These are phyloP conservation scores for Cnidoscolus chayamansa DNA, from an alignment of 441 rosid species.

Conservation along the genomic window DNA sequence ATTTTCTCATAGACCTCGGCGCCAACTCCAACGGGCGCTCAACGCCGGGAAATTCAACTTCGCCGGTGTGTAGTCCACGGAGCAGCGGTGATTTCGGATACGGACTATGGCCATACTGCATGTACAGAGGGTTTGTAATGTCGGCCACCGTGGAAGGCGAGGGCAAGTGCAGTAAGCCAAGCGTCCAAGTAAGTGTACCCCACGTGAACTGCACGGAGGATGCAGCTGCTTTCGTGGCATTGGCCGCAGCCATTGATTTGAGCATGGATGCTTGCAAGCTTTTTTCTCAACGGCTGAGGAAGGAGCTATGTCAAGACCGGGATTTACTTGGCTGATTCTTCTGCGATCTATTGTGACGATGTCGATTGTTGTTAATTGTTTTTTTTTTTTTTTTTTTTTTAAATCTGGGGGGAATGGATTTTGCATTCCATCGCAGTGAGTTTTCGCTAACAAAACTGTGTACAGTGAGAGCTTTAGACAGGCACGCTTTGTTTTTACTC, in stretches of 20 bases:
- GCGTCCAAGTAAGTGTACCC: slow-evolving; percentile 77
- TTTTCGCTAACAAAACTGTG: slow-evolving; percentile 25
- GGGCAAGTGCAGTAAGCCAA: slow-evolving; percentile 75
- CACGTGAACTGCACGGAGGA: slow-evolving; percentile 88
- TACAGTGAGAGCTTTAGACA: slow-evolving; percentile 24
- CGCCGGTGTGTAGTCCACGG: slow-evolving; percentile 70
- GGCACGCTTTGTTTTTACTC: slow-evolving; percentile 36
- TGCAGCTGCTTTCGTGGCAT: slow-evolving; percentile 86
- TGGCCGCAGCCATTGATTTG: slow-evolving; percentile 78
- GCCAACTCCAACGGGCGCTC: slow-evolving; percentile 28
- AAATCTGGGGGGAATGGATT: slow-evolving; percentile 16
- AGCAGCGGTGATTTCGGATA: slow-evolving; percentile 70
- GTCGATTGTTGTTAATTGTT: too few relatives aligned
- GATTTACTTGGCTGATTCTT: slow-evolving; percentile 40
- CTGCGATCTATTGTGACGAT: not conserved
- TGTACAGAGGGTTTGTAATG: slow-evolving; percentile 78
- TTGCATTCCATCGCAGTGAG: slow-evolving; percentile 15
- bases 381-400: not conserved
- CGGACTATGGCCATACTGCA: slow-evolving; percentile 64
- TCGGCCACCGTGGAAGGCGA: slow-evolving; percentile 76
- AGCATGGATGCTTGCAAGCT: slow-evolving; percentile 91
- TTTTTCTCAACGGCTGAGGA: slow-evolving; percentile 81
- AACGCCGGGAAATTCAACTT: slow-evolving; percentile 36
- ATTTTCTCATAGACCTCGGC: slow-evolving; percentile 59
- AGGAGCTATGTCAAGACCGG: slow-evolving; percentile 59